A percentile compares a stretch with the other conserved stretches of the same genome.
These are phyloP conservation scores for Mortierella sp. DNA, from an alignment of 371 early-diverging fungal genomes.

Conservation along the genomic window DNA sequence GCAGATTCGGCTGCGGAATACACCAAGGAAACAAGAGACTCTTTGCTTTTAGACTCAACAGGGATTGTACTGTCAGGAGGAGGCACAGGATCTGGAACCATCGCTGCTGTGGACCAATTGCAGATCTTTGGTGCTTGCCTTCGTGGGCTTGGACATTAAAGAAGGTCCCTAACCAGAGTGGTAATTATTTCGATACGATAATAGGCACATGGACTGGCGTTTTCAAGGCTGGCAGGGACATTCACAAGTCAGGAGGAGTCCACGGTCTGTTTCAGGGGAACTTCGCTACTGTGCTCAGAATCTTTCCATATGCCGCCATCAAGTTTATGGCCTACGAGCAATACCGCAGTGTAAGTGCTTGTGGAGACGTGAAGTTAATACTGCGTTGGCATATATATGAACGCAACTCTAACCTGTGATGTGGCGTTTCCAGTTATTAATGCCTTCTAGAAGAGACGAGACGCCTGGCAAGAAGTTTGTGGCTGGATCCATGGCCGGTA, in stretches of 20 bases:
- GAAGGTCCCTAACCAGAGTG: neutral
- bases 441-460: conserved; percentile 77
- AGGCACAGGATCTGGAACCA: too few species aligned
- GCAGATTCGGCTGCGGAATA: neutral
- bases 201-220: conserved; percentile 90
- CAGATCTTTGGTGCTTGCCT: neutral
- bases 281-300: conserved; percentile 91
- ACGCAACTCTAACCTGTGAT: conserved; percentile 11
- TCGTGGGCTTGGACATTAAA: neutral
- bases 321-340: conserved; percentile 97
- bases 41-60: too few species aligned
- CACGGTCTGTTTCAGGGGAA: conserved; percentile 96
- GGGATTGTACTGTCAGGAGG: neutral
- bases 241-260: conserved; percentile 79
- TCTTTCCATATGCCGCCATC: conserved; percentile 97
- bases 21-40: neutral
- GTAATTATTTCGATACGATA: neutral
- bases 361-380: neutral
- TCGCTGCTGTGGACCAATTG: neutral
- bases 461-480: conserved; percentile 73
- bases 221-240: conserved; percentile 84
- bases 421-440: conserved; percentile 65
- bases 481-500: conserved; percentile 88
- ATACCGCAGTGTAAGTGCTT: conserved; percentile 72
- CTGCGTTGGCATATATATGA: neutral